Percentiles rank a stretch among this genome's conserved stretches.
Evolutionary conservation across 148 eudicot genomes (phyloP).

Genomic region (Mesembryanthemum crystallinum): DNA sequence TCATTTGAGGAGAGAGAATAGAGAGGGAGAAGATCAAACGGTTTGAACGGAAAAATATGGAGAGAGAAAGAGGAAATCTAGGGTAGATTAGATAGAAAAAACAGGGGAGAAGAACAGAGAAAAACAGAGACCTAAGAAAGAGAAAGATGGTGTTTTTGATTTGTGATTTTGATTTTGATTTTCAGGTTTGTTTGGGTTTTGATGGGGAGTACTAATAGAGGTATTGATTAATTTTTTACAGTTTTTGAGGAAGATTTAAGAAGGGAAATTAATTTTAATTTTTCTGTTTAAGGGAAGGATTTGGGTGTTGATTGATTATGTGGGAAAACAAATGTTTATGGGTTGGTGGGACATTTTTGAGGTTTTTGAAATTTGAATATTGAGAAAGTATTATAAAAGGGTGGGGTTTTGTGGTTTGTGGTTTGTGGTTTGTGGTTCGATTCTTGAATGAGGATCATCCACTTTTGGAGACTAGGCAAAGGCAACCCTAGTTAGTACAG

Average conservation of each 20-base stretch:
- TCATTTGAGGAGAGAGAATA: constrained; percentile 26
- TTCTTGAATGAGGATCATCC: not conserved
- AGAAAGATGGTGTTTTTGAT: not conserved
- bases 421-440: not conserved
- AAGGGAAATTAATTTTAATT: not conserved
- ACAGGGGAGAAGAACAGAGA: not conserved
- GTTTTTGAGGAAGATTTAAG: not conserved
- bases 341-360: too few species aligned
- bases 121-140: not conserved
- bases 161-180: too few species aligned
- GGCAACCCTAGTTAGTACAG: constrained; percentile 9
- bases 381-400: too few species aligned
- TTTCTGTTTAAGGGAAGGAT: constrained; percentile 2
- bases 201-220: not conserved
- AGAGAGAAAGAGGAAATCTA: constrained; percentile 11
- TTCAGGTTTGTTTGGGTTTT: not conserved
- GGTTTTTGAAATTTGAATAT: too few species aligned
- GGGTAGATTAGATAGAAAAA: constrained; percentile 5
- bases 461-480: constrained; percentile 14
- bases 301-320: too few species aligned
- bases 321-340: too few species aligned
- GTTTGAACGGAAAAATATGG: constrained; percentile 14
- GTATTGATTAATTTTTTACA: not conserved
- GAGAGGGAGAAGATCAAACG: not conserved
- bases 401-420: too few species aligned